phyloP scores from a whole-genome alignment of 202 grass and related monocot species.

The Zoysia matrella region DNA sequence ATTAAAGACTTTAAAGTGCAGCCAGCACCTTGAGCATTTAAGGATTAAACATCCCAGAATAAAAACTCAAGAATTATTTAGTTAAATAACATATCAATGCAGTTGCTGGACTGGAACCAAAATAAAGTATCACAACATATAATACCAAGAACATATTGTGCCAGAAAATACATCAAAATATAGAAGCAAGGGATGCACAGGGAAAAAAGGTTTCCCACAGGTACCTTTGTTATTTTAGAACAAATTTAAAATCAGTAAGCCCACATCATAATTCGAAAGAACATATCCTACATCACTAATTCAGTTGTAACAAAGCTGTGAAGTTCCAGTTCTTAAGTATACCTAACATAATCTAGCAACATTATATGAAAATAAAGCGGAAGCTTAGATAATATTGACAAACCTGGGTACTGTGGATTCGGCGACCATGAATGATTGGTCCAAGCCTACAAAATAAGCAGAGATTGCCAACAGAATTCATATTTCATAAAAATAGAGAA shows the following conservation, averaged over 20 bases:
- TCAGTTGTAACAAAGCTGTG: too few relatives aligned
- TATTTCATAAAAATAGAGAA: conserved; percentile 9
- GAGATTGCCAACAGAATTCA: conserved; percentile 17
- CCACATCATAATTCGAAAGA: neutral
- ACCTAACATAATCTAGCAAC: conserved; percentile 13
- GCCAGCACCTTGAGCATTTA: neutral
- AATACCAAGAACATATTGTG: neutral
- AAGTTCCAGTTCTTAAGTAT: neutral
- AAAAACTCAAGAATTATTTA: neutral
- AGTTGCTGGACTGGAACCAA: neutral
- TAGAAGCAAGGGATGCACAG: neutral
- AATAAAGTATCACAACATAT: neutral
- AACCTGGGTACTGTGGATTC: conserved; percentile 71
- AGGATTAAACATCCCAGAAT: neutral
- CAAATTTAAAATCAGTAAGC: neutral
- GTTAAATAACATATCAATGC: conserved; percentile 3
- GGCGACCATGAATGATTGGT: conserved; percentile 58
- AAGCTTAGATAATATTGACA: conserved; percentile 28
- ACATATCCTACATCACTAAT: neutral
- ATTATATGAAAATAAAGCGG: conserved; percentile 3
- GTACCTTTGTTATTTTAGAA: neutral
- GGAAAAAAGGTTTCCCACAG: neutral
- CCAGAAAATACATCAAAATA: neutral
- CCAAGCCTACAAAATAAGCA: conserved; percentile 62
- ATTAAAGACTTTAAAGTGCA: neutral